Evolutionary conservation across 2,329 filamentous ascomycete species (phyloP).

Genomic region (Metarhizium anisopliae): DNA sequence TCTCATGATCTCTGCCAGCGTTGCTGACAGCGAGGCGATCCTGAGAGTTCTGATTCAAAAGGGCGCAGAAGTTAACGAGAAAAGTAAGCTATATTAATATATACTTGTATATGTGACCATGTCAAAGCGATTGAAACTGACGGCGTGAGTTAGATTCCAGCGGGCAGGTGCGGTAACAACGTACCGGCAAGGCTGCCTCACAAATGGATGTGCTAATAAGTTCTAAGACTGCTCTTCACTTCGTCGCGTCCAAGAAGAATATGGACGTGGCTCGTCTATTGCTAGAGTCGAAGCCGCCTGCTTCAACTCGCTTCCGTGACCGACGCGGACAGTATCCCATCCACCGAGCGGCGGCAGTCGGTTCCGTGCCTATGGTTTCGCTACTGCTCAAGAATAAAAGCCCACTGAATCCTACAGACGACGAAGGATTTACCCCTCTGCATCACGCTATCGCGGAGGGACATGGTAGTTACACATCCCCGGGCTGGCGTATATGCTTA

Average conservation of each 20-base stretch:
- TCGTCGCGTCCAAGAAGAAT: constrained; percentile 83
- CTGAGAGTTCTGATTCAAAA: constrained; percentile 59
- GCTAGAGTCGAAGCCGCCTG: constrained; percentile 58
- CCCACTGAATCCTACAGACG: constrained; percentile 75
- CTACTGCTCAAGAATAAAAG: constrained; percentile 69
- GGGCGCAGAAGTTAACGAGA: constrained; percentile 64
- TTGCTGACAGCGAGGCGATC: constrained; percentile 62
- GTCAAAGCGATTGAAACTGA: background rate
- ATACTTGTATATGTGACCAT: background rate
- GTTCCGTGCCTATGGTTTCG: constrained; percentile 78
- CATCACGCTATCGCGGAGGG: constrained; percentile 80
- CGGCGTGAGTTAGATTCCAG: constrained; percentile 43
- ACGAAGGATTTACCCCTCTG: constrained; percentile 75
- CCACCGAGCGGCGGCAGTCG: constrained; percentile 84
- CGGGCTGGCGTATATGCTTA: background rate
- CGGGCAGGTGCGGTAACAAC: constrained; percentile 43
- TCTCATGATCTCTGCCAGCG: constrained; percentile 71
- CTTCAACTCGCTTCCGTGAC: constrained; percentile 73
- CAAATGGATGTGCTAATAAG: background rate
- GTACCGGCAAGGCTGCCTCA: background rate
- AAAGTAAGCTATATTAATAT: constrained; percentile 40
- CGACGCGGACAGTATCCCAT: constrained; percentile 81
- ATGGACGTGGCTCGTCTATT: constrained; percentile 72
- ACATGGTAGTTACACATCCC: constrained; percentile 40
- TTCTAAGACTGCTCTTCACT: constrained; percentile 73